A percentile compares a stretch with the other conserved stretches of the same genome.
phyloP scores from a whole-genome alignment of 345 rosid species.

The Salix viminalis region DNA sequence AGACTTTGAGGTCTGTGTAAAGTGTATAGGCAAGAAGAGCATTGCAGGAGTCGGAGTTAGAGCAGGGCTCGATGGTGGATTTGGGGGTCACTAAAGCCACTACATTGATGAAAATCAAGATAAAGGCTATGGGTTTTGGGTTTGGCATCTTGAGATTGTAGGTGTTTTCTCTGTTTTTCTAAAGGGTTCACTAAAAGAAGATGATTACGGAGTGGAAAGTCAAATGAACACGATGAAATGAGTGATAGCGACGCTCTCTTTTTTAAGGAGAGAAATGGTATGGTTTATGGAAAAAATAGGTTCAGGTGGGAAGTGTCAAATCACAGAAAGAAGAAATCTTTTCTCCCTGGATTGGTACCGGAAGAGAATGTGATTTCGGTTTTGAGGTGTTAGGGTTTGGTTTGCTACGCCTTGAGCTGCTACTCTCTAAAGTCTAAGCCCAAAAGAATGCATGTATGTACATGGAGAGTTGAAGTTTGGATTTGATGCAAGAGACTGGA shows the following conservation, averaged over 20 bases:
- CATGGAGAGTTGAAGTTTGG: neutral
- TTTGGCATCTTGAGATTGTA: slow-evolving; percentile 31
- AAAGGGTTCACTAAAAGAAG: neutral
- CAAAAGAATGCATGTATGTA: neutral
- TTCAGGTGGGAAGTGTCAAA: neutral
- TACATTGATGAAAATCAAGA: slow-evolving; percentile 38
- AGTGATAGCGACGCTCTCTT: neutral
- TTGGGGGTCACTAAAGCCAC: slow-evolving; percentile 41
- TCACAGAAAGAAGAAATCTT: neutral
- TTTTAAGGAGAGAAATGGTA: neutral
- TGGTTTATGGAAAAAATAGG: neutral
- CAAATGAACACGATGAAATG: neutral
- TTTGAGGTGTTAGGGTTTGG: slow-evolving; percentile 10
- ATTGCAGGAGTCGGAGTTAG: slow-evolving; percentile 69
- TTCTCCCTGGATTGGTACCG: neutral
- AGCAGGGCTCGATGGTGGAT: slow-evolving; percentile 94
- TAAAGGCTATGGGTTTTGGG: slow-evolving; percentile 14
- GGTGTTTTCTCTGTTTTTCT: neutral
- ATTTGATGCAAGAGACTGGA: neutral
- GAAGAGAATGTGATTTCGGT: neutral
- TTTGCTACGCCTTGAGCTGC: neutral
- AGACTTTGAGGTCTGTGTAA: slow-evolving; percentile 85
- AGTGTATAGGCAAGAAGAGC: slow-evolving; percentile 87
- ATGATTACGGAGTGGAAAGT: neutral
- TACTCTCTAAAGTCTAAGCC: neutral